Evolutionary conservation across 805 yeast species (phyloP).

Genomic region (Starmerella bombi): DNA sequence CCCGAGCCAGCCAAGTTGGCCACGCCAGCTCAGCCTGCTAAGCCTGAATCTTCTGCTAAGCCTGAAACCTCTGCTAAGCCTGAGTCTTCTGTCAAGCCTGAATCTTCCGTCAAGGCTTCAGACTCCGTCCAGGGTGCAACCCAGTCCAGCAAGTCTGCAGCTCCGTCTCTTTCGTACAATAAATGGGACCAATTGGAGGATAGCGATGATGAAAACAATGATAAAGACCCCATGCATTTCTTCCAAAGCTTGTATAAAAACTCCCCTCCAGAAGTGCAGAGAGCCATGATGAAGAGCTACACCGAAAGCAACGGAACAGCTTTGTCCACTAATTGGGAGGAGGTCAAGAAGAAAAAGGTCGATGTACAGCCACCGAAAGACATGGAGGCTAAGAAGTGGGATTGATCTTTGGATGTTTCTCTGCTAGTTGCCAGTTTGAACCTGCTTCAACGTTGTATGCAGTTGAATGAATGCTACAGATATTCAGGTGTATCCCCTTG

Average conservation of each 20-base stretch:
- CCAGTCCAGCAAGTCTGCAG: slow-evolving; percentile 29
- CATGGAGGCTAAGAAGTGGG: slow-evolving; percentile 41
- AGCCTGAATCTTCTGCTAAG: slow-evolving; percentile 39
- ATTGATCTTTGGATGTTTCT: no score
- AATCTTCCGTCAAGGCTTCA: slow-evolving; percentile 34
- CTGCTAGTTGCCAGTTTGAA: no score
- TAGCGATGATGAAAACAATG: slow-evolving; percentile 33
- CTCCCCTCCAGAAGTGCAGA: slow-evolving; percentile 73
- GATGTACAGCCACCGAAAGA: slow-evolving; percentile 68
- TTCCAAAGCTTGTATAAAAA: slow-evolving; percentile 60
- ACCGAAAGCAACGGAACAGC: slow-evolving; percentile 91
- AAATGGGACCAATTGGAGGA: slow-evolving; percentile 48
- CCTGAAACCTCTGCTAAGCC: slow-evolving; percentile 25
- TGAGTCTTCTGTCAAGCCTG: slow-evolving; percentile 32
- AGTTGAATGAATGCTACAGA: no score
- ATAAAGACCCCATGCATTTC: slow-evolving; percentile 41
- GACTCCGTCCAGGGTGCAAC: slow-evolving; percentile 37
- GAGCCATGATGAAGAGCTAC: slow-evolving; percentile 96
- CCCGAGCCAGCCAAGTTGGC: background rate
- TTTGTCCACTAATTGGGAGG: slow-evolving; percentile 85
- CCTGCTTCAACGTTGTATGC: no score
- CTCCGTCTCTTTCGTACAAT: slow-evolving; percentile 46
- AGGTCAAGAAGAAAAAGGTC: slow-evolving; percentile 53
- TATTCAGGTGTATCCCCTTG: no score
- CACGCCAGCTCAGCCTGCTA: background rate